Evolutionary conservation across 805 yeast species (phyloP).

Genomic region (Hanseniaspora hatyaiensis): DNA sequence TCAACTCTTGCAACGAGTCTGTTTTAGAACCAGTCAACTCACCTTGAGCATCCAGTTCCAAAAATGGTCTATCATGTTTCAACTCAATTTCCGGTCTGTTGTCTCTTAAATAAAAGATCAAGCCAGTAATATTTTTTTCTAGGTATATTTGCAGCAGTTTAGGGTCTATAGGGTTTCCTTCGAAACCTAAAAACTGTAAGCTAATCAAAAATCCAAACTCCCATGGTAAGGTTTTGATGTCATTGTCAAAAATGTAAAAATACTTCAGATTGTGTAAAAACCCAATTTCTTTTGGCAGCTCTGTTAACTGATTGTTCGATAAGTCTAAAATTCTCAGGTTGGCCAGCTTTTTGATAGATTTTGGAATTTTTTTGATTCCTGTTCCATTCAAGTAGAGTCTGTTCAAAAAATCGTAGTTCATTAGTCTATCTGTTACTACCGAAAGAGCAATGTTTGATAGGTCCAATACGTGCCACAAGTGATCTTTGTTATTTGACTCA

Average conservation of each 20-base stretch:
- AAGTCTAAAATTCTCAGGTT: slow-evolving; percentile 75
- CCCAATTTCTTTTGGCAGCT: slow-evolving; percentile 78
- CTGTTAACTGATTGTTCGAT: slow-evolving; percentile 59
- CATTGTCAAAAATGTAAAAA: slow-evolving; percentile 79
- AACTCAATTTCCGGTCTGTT: slow-evolving; percentile 54
- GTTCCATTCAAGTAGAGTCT: slow-evolving; percentile 82
- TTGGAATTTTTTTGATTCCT: slow-evolving; percentile 56
- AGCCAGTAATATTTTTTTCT: slow-evolving; percentile 72
- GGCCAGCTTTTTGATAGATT: slow-evolving; percentile 51
- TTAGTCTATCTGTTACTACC: slow-evolving; percentile 57
- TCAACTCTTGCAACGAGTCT: slow-evolving; percentile 27
- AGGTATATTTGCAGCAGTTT: slow-evolving; percentile 56
- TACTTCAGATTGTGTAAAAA: slow-evolving; percentile 67
- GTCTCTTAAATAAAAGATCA: slow-evolving; percentile 73
- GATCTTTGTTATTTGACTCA: slow-evolving; percentile 39
- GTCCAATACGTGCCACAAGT: slow-evolving; percentile 90
- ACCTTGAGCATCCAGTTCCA: slow-evolving; percentile 65
- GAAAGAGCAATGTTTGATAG: slow-evolving; percentile 78
- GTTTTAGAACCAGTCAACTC: slow-evolving; percentile 33
- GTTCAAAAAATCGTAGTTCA: slow-evolving; percentile 73
- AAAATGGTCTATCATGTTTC: slow-evolving; percentile 74
- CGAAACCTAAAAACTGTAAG: slow-evolving; percentile 77
- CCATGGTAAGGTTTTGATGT: slow-evolving; percentile 60
- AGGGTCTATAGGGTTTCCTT: slow-evolving; percentile 77
- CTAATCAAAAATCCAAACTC: slow-evolving; percentile 80